Percentiles rank a stretch among this genome's conserved stretches.
Evolutionary conservation across 2,329 filamentous ascomycete species (phyloP).

Genomic region (Botrytis aclada): DNA sequence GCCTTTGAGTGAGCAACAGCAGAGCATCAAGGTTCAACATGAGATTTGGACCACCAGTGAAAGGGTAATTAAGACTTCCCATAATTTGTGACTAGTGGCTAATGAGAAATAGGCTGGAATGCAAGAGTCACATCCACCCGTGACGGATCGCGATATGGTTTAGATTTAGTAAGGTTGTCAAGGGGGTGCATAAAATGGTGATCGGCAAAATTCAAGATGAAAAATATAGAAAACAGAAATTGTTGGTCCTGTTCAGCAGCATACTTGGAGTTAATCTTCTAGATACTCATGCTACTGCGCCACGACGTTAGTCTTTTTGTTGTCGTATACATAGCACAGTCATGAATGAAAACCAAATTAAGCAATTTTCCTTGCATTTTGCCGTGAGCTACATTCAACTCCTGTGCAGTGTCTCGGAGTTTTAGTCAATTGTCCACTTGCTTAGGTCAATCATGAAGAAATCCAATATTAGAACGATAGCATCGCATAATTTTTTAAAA

Average conservation of each 20-base stretch:
- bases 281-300: neutral
- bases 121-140: neutral
- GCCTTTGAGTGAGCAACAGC: no score
- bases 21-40: no score
- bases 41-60: no score
- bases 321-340: neutral
- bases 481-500: no score
- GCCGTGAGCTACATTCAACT: neutral
- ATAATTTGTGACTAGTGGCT: neutral
- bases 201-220: neutral
- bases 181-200: neutral
- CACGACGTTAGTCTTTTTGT: neutral
- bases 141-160: neutral
- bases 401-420: neutral
- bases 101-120: neutral
- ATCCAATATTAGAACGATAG: neutral
- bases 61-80: no score
- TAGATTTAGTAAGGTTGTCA: neutral
- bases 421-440: neutral
- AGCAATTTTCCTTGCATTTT: no score
- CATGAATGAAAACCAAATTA: neutral
- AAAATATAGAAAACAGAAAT: neutral
- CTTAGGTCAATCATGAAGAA: neutral
- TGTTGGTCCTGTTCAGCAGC: neutral
- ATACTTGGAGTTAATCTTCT: neutral